phyloP scores from a whole-genome alignment of 495 filamentous ascomycete species.

The Evernia prunastri region DNA sequence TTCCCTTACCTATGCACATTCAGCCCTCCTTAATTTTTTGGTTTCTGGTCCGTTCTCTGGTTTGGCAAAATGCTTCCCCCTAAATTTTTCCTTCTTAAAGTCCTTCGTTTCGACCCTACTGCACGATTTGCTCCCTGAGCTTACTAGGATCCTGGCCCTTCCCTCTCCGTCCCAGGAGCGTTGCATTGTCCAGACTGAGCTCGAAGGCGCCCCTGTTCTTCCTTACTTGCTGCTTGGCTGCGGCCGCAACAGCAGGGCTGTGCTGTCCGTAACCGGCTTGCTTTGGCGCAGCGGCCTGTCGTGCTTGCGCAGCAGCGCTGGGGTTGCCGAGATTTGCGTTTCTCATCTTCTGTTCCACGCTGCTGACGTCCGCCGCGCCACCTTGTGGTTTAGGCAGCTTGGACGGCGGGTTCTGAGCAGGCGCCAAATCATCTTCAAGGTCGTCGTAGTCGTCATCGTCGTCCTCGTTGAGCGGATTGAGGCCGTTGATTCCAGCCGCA shows the following conservation, averaged over 20 bases:
- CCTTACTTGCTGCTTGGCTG: slow-evolving; percentile 68
- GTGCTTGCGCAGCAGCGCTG: slow-evolving; percentile 52
- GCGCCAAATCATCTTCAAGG: slow-evolving; percentile 38
- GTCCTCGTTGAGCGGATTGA: slow-evolving; percentile 64
- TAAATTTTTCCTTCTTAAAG: no score
- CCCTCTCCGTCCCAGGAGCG: slow-evolving; percentile 71
- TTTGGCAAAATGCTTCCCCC: not conserved
- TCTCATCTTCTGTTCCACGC: slow-evolving; percentile 79
- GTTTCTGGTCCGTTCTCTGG: not conserved
- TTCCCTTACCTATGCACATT: not conserved
- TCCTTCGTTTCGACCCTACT: no score
- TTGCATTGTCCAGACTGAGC: slow-evolving; percentile 82
- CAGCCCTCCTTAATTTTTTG: not conserved
- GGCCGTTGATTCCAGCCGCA: slow-evolving; percentile 43
- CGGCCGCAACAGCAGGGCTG: slow-evolving; percentile 65
- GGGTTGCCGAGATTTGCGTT: slow-evolving; percentile 63
- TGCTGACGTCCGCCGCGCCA: slow-evolving; percentile 55
- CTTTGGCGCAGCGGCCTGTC: slow-evolving; percentile 46
- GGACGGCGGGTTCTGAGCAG: slow-evolving; percentile 45
- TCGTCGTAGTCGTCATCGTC: slow-evolving; percentile 52
- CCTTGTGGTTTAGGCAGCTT: slow-evolving; percentile 63
- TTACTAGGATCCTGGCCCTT: slow-evolving; percentile 36
- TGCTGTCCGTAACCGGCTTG: slow-evolving; percentile 77
- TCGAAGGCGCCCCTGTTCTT: slow-evolving; percentile 71
- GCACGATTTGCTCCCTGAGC: slow-evolving; percentile 30